Base-by-base conservation (phyloP, 768 basidiomycete species). In the Terana coerulea region DNA sequence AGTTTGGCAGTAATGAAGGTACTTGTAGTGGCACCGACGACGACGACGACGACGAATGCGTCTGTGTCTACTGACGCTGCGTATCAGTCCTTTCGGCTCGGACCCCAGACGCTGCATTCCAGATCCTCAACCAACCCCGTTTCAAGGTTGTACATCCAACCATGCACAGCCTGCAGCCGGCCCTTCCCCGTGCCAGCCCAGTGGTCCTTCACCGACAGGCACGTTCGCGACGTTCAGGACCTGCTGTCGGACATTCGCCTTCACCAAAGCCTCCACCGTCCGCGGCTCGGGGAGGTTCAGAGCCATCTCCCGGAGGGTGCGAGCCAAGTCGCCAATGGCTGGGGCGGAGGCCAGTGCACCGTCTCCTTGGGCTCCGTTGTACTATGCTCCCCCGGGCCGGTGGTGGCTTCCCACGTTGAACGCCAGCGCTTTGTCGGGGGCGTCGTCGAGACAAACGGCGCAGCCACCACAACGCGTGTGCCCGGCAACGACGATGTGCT, bases 381-480 rank as follows among this genome's bases (percentile, higher is more conserved):
- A n/a, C n/a, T n/a, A n/a, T n/a, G n/a, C 9, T 11, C 39, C 9
- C 39, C 33, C 14, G 49, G 33, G 21, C 26, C 21, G 41, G 25
- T 35, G 8, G 19, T 17, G n/a, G 26, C 37, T 17, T 46, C 34
- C 28, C 28, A 31, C 19, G 45, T 46, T 46, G 46, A 53, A 53
- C 25, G 45, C 46, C 15, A 19, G 11, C 7, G 37, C 37, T 22
- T 41, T 53, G 25, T 53, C 46, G 14, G 36, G 39, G 17, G 50
- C 49, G 19, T 56, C 36, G 34, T 55, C 54, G 42, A 50, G 21
- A 31, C 54, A 56, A 3, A 47, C 49, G 14, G 49, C 51, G n/a
- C 47, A 50, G 29, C 54, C 54, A 19, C 54, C 54, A 28, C 54
- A 56, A 21, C 37, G 36, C 22, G 49, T 56, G 42, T 56, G 54